A percentile compares a stretch with the other conserved stretches of the same genome.
These are phyloP conservation scores for Yamadazyma endophytica DNA, from an alignment of 805 yeast genomes.

Conservation along the genomic window DNA sequence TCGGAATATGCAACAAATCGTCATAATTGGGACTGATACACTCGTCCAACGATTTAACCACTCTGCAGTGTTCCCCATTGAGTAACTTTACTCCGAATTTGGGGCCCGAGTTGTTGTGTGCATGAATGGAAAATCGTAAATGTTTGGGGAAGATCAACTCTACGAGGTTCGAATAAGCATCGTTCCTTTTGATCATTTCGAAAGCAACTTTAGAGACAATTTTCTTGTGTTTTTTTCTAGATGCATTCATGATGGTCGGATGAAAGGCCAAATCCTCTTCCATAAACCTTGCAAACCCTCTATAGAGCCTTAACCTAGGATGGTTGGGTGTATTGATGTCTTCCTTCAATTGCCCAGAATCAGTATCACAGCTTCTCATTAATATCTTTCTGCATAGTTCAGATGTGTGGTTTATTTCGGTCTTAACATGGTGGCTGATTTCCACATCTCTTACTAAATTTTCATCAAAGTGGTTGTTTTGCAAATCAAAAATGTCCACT, in stretches of 20 bases:
- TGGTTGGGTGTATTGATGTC: constrained; percentile 38
- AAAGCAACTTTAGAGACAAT: constrained; percentile 51
- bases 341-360: constrained; percentile 26
- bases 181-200: constrained; percentile 62
- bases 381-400: constrained; percentile 34
- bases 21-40: constrained; percentile 38
- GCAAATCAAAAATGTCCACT: constrained; percentile 29
- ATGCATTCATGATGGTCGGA: constrained; percentile 30
- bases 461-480: constrained; percentile 11
- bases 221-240: constrained; percentile 49
- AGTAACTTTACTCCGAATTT: constrained; percentile 54
- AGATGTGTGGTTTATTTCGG: constrained; percentile 26
- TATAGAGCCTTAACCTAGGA: constrained; percentile 48
- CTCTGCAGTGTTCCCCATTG: constrained; percentile 39
- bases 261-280: constrained; percentile 49
- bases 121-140: constrained; percentile 57
- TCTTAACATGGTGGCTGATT: constrained; percentile 29
- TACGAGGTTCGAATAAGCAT: constrained; percentile 60
- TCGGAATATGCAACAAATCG: constrained; percentile 58
- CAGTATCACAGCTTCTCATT: constrained; percentile 36
- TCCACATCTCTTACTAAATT: constrained; percentile 15
- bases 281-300: constrained; percentile 61
- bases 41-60: constrained; percentile 43
- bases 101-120: constrained; percentile 57
- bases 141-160: constrained; percentile 58